These are phyloP conservation scores for Stramenopiles sp. DNA, from an alignment of 352 stramenopile species.

Conservation along the genomic window DNA sequence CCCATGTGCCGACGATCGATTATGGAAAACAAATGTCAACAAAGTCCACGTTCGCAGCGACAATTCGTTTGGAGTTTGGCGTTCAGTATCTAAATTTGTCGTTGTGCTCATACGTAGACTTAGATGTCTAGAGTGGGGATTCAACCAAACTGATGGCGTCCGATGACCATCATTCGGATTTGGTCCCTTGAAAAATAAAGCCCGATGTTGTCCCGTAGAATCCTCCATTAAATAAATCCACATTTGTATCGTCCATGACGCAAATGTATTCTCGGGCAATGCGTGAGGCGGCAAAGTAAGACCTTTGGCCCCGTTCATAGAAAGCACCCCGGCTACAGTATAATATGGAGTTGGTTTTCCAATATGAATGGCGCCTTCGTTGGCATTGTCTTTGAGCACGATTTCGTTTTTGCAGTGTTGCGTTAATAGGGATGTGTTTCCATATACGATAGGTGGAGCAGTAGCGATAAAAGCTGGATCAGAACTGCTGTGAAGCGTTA, in stretches of 20 bases:
- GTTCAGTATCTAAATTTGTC: conserved; percentile 26
- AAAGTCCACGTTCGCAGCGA: neutral
- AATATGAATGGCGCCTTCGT: neutral
- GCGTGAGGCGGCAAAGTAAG: neutral
- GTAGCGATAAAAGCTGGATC: neutral
- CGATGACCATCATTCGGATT: conserved; percentile 34
- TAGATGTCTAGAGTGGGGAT: conserved; percentile 37
- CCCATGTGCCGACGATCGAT: neutral
- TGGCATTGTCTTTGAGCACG: neutral
- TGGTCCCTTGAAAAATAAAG: conserved; percentile 55
- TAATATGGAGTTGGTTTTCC: neutral
- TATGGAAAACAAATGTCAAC: neutral
- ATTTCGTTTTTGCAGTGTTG: neutral
- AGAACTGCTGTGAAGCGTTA: neutral
- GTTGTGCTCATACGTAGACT: conserved; percentile 44
- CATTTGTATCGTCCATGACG: conserved; percentile 19
- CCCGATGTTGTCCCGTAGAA: conserved; percentile 37
- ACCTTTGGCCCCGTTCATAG: neutral
- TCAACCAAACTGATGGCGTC: conserved; percentile 53
- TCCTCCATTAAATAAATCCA: conserved; percentile 20
- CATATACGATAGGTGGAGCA: neutral
- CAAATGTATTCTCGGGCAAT: neutral
- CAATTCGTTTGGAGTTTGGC: neutral
- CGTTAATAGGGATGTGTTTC: neutral
- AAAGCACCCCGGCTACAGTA: neutral